Evolutionary conservation across 176 grass and related monocot genomes (phyloP).

Genomic region (Poa annua): DNA sequence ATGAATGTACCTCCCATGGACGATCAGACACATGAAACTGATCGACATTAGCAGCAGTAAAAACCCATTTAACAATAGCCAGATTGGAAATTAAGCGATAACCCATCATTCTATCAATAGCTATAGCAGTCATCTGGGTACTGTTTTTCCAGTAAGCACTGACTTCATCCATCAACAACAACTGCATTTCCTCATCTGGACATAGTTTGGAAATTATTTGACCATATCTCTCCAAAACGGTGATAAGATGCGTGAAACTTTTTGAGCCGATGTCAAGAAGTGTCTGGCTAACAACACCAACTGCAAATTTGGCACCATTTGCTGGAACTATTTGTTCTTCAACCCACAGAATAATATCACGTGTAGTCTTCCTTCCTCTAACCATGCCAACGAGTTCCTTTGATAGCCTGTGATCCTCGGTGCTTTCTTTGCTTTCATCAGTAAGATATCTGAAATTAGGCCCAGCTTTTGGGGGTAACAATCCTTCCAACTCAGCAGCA

Average conservation of each 20-base stretch:
- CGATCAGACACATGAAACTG: constrained; percentile 96
- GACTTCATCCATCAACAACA: constrained; percentile 85
- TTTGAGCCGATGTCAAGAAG: constrained; percentile 97
- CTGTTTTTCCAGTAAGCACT: constrained; percentile 93
- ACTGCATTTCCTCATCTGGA: constrained; percentile 76
- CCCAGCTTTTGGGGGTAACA: constrained; percentile 90
- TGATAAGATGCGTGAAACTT: constrained; percentile 99
- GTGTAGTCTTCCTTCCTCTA: constrained; percentile 69
- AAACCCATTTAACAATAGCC: constrained; percentile 95
- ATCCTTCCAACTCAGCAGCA: constrained; percentile 74
- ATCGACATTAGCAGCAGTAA: constrained; percentile 73
- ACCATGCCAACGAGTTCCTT: constrained; percentile 82
- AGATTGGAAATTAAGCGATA: constrained; percentile 89
- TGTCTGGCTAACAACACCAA: constrained; percentile 86
- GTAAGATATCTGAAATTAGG: constrained; percentile 75
- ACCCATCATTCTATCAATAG: constrained; percentile 99
- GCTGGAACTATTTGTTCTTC: constrained; percentile 77
- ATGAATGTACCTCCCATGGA: constrained; percentile 85
- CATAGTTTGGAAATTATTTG: constrained; percentile 84
- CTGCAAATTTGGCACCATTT: constrained; percentile 74
- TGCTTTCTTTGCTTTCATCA: constrained; percentile 61
- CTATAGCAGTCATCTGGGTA: constrained; percentile 92
- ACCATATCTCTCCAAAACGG: constrained; percentile 90
- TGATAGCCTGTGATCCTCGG: constrained; percentile 56
- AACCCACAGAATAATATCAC: constrained; percentile 83